phyloP scores from a whole-genome alignment of 169 alveolate genomes.

The Cryptosporidium ryanae region DNA sequence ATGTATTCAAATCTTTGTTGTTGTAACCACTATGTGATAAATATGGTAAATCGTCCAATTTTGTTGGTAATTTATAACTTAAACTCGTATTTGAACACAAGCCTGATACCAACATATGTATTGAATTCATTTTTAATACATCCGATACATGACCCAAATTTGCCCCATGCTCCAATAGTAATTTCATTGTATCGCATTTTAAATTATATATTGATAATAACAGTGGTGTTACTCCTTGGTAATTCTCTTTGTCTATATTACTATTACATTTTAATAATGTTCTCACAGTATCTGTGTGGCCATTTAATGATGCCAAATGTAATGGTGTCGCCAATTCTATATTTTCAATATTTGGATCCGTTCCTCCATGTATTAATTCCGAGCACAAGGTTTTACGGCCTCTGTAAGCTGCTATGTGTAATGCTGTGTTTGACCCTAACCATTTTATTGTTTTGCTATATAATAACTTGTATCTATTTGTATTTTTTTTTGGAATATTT shows the following conservation, averaged over 20 bases:
- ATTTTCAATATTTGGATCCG: constrained; percentile 81
- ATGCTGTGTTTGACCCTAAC: constrained; percentile 84
- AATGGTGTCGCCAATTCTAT: constrained; percentile 89
- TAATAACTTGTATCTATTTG: constrained; percentile 75
- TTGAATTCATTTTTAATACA: constrained; percentile 37
- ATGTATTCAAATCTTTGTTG: constrained; percentile 58
- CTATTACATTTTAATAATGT: constrained; percentile 80
- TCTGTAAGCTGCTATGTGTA: constrained; percentile 87
- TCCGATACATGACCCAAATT: constrained; percentile 67
- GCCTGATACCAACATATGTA: constrained; percentile 49
- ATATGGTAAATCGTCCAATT: constrained; percentile 58
- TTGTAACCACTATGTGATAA: constrained; percentile 58
- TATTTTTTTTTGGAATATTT: constrained; percentile 34
- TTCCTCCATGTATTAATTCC: constrained; percentile 84
- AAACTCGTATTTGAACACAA: constrained; percentile 65
- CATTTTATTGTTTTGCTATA: constrained; percentile 82
- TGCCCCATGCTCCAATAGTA: constrained; percentile 82
- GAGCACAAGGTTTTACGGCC: constrained; percentile 85
- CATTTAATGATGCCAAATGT: constrained; percentile 87
- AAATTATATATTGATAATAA: constrained; percentile 86
- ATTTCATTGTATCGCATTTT: constrained; percentile 78
- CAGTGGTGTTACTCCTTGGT: constrained; percentile 88
- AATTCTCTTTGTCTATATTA: constrained; percentile 76
- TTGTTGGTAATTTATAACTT: constrained; percentile 59
- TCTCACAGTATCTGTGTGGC: constrained; percentile 84